These are phyloP conservation scores for Otatea glauca DNA, from an alignment of 176 grass and related monocot species.

Conservation along the genomic window DNA sequence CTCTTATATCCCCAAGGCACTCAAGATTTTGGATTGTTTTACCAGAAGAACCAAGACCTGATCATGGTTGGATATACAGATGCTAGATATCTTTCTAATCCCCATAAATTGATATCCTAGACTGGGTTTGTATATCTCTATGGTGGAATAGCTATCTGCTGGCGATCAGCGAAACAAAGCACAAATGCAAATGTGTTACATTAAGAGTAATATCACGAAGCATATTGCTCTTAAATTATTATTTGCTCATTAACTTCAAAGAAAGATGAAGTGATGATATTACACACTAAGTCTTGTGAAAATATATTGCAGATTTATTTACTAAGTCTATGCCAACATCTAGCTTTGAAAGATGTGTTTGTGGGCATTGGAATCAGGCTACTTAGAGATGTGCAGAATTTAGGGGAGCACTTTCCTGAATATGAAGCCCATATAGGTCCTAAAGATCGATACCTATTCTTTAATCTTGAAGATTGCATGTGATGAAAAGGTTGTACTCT, in stretches of 20 bases:
- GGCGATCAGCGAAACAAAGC: not conserved
- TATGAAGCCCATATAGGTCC: not conserved
- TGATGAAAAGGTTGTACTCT: too few relatives aligned
- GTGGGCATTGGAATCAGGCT: not conserved
- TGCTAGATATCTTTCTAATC: not conserved
- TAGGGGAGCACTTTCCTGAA: not conserved
- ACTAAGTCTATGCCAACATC: not conserved
- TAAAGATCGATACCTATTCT: too few relatives aligned
- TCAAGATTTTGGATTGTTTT: not conserved
- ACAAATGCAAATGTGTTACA: not conserved
- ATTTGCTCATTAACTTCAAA: not conserved
- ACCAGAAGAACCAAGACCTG: not conserved
- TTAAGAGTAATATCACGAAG: not conserved
- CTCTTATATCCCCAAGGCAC: not conserved
- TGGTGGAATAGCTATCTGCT: not conserved
- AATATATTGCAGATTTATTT: not conserved
- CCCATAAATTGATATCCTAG: not conserved
- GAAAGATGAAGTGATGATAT: not conserved
- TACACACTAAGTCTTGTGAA: not conserved
- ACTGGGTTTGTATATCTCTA: not conserved
- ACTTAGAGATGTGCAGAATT: not conserved
- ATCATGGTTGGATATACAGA: not conserved
- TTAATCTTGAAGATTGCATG: too few relatives aligned
- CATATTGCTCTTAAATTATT: not conserved
- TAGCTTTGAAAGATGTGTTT: not conserved